A percentile compares a stretch with the other conserved stretches of the same genome.
These are phyloP conservation scores for Paramyrothecium roridum DNA, from an alignment of 2,329 filamentous ascomycete genomes.

Conservation along the genomic window DNA sequence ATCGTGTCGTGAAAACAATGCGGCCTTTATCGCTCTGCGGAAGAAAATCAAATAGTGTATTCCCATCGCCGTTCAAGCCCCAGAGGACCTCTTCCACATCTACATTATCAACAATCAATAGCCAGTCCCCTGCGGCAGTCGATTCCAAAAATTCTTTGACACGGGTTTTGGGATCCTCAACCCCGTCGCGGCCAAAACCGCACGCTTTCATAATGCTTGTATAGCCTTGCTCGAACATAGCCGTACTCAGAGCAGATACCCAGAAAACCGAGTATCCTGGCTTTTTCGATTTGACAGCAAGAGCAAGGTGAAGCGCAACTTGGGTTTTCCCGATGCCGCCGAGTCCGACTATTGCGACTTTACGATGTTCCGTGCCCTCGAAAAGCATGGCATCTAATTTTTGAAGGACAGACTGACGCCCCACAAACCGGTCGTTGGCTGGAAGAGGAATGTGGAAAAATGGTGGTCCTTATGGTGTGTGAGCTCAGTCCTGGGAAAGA, in stretches of 20 bases:
- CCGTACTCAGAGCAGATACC: constrained; percentile 28
- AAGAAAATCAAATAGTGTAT: constrained; percentile 19
- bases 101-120: constrained; percentile 6
- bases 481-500: too few species aligned
- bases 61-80: constrained; percentile 20
- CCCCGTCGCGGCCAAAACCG: constrained; percentile 27
- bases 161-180: constrained; percentile 57
- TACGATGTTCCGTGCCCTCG: constrained; percentile 5
- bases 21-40: neutral
- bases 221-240: constrained; percentile 32
- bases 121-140: constrained; percentile 13
- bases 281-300: constrained; percentile 28
- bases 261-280: constrained; percentile 35
- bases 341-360: constrained; percentile 16
- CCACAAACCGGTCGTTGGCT: too few species aligned
- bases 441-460: too few species aligned
- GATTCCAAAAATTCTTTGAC: constrained; percentile 39
- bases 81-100: constrained; percentile 2
- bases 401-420: too few species aligned
- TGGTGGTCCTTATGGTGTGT: too few species aligned
- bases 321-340: constrained; percentile 4
- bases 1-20: constrained; percentile 4
- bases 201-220: constrained; percentile 24
- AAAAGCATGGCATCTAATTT: constrained; percentile 13
- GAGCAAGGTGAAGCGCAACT: constrained; percentile 15